Conservation (phyloP, 1,284 basidiomycete genomes). For the Bjerkandera adusta region DNA sequence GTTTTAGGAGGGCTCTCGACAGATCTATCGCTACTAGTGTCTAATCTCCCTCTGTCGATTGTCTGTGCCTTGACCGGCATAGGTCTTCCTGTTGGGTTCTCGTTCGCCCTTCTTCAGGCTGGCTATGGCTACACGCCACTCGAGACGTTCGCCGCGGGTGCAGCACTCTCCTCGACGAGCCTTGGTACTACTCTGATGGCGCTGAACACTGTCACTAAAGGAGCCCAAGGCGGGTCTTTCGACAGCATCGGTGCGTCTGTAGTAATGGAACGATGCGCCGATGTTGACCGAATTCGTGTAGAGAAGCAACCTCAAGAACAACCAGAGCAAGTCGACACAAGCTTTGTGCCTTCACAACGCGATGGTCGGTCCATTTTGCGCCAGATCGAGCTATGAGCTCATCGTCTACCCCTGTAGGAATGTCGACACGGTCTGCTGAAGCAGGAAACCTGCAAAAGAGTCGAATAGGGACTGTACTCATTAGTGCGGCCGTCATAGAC, state of each 20-base stretch:
- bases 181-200: slow-evolving; percentile 54
- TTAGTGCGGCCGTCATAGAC: slow-evolving; percentile 52
- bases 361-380: too few relatives aligned
- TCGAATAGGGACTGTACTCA: slow-evolving; percentile 45
- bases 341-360: too few relatives aligned
- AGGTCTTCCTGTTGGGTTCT: slow-evolving; percentile 43
- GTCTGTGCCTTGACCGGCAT: slow-evolving; percentile 45
- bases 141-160: slow-evolving; percentile 49
- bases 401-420: too few relatives aligned
- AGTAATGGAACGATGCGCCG: not conserved
- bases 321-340: too few relatives aligned
- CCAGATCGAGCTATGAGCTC: too few relatives aligned
- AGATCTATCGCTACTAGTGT: slow-evolving; percentile 34
- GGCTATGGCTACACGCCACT: slow-evolving; percentile 32
- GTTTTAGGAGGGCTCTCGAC: slow-evolving; percentile 42
- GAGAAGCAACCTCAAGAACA: not conserved
- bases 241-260: not conserved
- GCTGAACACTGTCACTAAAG: slow-evolving; percentile 28
- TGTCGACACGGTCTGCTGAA: too few relatives aligned
- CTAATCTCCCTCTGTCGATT: slow-evolving; percentile 40
- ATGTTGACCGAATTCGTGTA: not conserved
- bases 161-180: slow-evolving; percentile 49
- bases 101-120: slow-evolving; percentile 31
- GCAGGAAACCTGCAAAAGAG: slow-evolving; percentile 36
- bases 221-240: not conserved